Conservation (phyloP, 129 eudicot species). For the Gnaphalium uliginosum region DNA sequence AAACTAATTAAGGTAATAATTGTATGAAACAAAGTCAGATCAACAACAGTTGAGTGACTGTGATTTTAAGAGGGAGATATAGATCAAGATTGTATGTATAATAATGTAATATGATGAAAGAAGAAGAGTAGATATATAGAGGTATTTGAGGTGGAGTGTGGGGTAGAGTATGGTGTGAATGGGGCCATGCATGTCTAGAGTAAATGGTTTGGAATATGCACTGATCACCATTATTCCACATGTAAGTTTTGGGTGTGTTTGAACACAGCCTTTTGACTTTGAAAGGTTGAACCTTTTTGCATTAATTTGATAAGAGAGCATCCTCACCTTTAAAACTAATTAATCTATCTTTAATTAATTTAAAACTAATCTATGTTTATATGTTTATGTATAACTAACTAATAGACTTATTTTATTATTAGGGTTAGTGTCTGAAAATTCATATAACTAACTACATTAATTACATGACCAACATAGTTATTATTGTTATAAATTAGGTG, state of each 20-base stretch:
- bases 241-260: slow-evolving; percentile 22
- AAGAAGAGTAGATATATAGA: slow-evolving; percentile 26
- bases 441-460: too few species aligned
- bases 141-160: not conserved
- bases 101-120: not conserved
- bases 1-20: not conserved
- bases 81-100: not conserved
- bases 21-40: too few species aligned
- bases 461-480: too few species aligned
- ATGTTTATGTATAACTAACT: too few species aligned
- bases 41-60: too few species aligned
- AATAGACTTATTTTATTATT: too few species aligned
- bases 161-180: not conserved
- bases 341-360: too few species aligned
- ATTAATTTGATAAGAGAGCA: not conserved
- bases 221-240: not conserved
- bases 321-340: not conserved
- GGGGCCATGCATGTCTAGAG: slow-evolving; percentile 16
- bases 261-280: slow-evolving; percentile 50
- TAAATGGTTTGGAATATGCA: slow-evolving; percentile 26
- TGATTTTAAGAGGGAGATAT: not conserved
- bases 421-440: too few species aligned
- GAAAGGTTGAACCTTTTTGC: not conserved
- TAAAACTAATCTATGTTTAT: too few species aligned
- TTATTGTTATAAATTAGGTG: too few species aligned